These are phyloP conservation scores for Chaetomium globosum DNA, from an alignment of 2,329 filamentous ascomycete genomes.

Conservation along the genomic window DNA sequence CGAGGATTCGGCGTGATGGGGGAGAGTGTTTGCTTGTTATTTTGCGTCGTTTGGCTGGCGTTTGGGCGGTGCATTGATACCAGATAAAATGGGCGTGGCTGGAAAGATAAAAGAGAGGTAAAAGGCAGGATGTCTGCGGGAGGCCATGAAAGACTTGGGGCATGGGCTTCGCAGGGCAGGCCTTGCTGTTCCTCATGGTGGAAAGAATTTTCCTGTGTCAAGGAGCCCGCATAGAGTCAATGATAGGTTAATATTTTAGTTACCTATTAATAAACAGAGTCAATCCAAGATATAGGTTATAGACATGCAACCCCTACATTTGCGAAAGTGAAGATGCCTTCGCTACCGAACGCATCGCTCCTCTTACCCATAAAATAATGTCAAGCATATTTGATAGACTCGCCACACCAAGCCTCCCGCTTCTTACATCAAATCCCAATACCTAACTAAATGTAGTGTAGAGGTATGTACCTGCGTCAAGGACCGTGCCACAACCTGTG, in stretches of 20 bases:
- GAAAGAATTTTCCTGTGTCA: not conserved
- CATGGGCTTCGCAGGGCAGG: not conserved
- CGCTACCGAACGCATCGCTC: too few relatives aligned
- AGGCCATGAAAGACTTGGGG: not conserved
- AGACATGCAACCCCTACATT: not conserved
- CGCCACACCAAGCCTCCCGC: too few relatives aligned
- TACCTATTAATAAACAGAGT: too few relatives aligned
- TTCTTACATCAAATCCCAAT: not conserved
- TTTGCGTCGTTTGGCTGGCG: constrained; percentile 13
- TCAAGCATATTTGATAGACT: not conserved
- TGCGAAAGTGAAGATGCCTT: not conserved
- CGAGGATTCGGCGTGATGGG: constrained; percentile 26
- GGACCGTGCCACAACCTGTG: not conserved
- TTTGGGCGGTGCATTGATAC: constrained; percentile 20
- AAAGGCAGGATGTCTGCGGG: not conserved
- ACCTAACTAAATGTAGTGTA: too few relatives aligned
- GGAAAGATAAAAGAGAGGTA: not conserved
- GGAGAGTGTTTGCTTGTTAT: not conserved
- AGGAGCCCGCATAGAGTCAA: not conserved
- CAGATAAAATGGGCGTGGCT: constrained; percentile 1
- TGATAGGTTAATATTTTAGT: not conserved
- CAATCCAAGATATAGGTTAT: not conserved
- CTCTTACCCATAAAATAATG: not conserved
- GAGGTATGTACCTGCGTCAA: too few relatives aligned
- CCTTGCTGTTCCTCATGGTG: not conserved